phyloP scores from a whole-genome alignment of 164 flowering plant species.

The Sedum album region DNA sequence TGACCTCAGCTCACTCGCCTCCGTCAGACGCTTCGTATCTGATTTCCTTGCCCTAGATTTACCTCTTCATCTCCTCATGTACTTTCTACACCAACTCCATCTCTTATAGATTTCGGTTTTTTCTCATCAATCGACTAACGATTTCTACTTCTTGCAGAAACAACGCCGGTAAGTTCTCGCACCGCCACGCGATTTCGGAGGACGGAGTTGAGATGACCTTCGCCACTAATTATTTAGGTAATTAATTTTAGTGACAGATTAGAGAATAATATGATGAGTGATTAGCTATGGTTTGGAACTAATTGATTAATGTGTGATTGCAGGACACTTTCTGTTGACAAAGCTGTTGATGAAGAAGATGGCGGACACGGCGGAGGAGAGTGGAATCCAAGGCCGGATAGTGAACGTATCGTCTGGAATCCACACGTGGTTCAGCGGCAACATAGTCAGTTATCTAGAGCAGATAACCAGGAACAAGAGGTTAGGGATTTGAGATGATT shows the following conservation, averaged over 20 bases:
- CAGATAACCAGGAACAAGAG: conserved; percentile 44
- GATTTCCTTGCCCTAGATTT: conserved; percentile 44
- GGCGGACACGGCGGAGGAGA: conserved; percentile 54
- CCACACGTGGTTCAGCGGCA: conserved; percentile 82
- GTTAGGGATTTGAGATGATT: conserved; percentile 21
- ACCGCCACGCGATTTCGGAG: conserved; percentile 61
- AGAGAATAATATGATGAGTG: background rate
- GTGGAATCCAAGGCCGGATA: conserved; percentile 78
- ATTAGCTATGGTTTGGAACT: too few relatives aligned
- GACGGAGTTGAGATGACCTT: conserved; percentile 98
- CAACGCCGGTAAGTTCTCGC: conserved; percentile 86
- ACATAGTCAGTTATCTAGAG: conserved; percentile 49
- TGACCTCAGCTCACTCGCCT: conserved; percentile 79
- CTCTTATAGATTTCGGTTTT: conserved; percentile 12
- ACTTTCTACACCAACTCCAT: conserved; percentile 8
- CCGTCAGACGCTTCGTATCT: conserved; percentile 52
- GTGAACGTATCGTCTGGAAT: conserved; percentile 86
- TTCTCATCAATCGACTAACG: background rate
- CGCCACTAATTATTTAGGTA: conserved; percentile 89
- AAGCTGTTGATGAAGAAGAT: conserved; percentile 63
- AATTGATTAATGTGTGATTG: background rate
- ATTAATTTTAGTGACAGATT: background rate
- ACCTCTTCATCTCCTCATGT: conserved; percentile 76
- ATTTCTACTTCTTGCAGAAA: conserved; percentile 38
- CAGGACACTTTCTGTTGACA: conserved; percentile 89